phyloP scores from a whole-genome alignment of 2,329 filamentous ascomycete species.

The Zasmidium angulare region DNA sequence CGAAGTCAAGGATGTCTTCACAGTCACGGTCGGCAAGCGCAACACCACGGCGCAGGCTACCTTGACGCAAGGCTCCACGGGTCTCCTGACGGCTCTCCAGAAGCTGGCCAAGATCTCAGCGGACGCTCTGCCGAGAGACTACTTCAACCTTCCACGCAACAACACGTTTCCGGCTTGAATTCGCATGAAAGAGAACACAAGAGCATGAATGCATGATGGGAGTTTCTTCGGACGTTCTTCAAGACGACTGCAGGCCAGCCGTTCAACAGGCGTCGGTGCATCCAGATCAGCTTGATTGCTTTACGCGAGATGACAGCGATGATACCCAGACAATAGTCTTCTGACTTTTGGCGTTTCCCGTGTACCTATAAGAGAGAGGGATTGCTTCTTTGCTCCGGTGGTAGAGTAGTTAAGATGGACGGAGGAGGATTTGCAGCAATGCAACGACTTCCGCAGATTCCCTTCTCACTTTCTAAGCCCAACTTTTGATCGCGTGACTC shows the following conservation, averaged over 20 bases:
- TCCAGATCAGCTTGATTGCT: conserved; percentile 3
- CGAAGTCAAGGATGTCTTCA: conserved; percentile 62
- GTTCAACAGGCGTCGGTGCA: not conserved
- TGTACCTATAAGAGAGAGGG: not conserved
- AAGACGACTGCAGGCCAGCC: not conserved
- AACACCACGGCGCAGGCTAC: conserved; percentile 87
- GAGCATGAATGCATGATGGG: not conserved
- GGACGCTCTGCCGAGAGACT: conserved; percentile 27
- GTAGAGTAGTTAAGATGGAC: too few relatives aligned
- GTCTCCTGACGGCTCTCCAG: conserved; percentile 47
- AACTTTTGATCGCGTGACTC: too few relatives aligned
- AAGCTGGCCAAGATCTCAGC: conserved; percentile 34
- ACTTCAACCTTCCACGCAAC: conserved; percentile 28
- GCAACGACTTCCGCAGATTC: too few relatives aligned
- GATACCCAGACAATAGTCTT: not conserved
- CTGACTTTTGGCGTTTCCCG: not conserved
- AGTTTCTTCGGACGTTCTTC: not conserved
- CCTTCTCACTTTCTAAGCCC: too few relatives aligned
- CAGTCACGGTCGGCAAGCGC: conserved; percentile 80
- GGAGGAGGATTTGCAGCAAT: too few relatives aligned
- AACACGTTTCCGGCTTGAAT: conserved; percentile 18
- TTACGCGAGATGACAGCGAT: conserved; percentile 4
- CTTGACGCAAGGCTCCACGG: conserved; percentile 86
- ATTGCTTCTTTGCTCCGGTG: not conserved
- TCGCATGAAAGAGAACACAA: not conserved